Conservation (phyloP, 192 early-diverging fungal genomes). For the Coemansia sp. region DNA sequence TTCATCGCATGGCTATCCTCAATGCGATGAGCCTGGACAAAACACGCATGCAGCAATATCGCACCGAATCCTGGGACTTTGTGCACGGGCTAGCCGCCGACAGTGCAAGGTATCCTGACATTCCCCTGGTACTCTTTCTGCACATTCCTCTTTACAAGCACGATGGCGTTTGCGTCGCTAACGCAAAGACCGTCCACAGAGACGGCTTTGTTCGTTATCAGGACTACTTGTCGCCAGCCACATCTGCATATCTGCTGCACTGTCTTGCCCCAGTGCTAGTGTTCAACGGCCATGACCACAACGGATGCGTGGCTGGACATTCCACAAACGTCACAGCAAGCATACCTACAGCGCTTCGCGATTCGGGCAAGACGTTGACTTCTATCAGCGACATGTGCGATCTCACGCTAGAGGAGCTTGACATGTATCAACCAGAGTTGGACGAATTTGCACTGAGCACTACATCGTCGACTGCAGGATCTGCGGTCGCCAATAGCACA, state of each 20-base stretch:
- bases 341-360: slow-evolving; percentile 12
- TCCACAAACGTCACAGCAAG: slow-evolving; percentile 4
- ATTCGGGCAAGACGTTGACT: slow-evolving; percentile 7
- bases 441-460: slow-evolving; percentile 25
- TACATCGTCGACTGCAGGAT: slow-evolving; percentile 2
- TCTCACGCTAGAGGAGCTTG: slow-evolving; percentile 30
- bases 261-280: slow-evolving; percentile 58
- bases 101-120: slow-evolving; percentile 23
- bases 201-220: slow-evolving; percentile 60
- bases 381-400: slow-evolving; percentile 22
- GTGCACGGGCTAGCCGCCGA: slow-evolving; percentile 41
- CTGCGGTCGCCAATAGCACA: neutral
- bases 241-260: slow-evolving; percentile 59
- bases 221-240: slow-evolving; percentile 59
- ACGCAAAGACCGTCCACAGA: slow-evolving; percentile 37
- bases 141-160: slow-evolving; percentile 67
- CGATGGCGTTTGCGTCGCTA: slow-evolving; percentile 55
- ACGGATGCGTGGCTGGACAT: slow-evolving; percentile 59
- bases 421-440: slow-evolving; percentile 21
- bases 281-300: slow-evolving; percentile 66
- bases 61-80: slow-evolving; percentile 59
- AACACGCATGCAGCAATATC: slow-evolving; percentile 46
- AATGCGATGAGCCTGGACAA: slow-evolving; percentile 53
- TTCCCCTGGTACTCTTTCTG: slow-evolving; percentile 57
- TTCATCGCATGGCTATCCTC: slow-evolving; percentile 40